Conservation (phyloP, 164 flowering plant species). For the Vitis vinifera region DNA sequence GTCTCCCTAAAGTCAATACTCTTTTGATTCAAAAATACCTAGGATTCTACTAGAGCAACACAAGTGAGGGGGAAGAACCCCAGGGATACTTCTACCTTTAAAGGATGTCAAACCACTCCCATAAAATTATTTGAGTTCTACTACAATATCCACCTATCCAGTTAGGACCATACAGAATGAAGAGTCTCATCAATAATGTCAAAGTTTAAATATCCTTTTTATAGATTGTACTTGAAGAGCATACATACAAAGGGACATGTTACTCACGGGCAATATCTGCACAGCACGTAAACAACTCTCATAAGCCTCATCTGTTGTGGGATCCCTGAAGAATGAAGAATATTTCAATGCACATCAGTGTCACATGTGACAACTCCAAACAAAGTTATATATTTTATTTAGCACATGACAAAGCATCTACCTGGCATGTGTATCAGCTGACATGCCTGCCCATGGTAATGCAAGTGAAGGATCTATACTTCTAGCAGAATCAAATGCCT, state of each 20-base stretch:
- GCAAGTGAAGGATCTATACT: conserved; percentile 97
- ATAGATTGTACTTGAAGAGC: neutral
- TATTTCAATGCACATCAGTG: neutral
- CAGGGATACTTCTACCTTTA: too few relatives aligned
- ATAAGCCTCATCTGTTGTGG: conserved; percentile 68
- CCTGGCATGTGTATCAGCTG: conserved; percentile 65
- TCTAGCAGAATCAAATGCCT: conserved; percentile 92
- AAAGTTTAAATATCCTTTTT: neutral
- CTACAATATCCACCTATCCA: neutral
- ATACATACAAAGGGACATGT: neutral
- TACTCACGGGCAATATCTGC: conserved; percentile 77
- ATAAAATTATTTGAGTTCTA: neutral
- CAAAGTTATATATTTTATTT: neutral
- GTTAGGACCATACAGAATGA: neutral
- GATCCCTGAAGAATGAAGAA: conserved; percentile 37
- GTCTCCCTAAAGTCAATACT: too few relatives aligned
- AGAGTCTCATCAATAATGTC: neutral
- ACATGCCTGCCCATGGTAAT: conserved; percentile 98
- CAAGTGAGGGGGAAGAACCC: too few relatives aligned
- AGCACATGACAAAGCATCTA: conserved; percentile 15
- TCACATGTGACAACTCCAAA: neutral
- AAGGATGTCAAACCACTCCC: neutral
- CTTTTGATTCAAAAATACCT: too few relatives aligned
- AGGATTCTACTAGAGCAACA: too few relatives aligned
- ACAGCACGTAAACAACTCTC: conserved; percentile 88